Evolutionary conservation across 179 eudicot species (phyloP).

Genomic region (Drosera spatulata): DNA sequence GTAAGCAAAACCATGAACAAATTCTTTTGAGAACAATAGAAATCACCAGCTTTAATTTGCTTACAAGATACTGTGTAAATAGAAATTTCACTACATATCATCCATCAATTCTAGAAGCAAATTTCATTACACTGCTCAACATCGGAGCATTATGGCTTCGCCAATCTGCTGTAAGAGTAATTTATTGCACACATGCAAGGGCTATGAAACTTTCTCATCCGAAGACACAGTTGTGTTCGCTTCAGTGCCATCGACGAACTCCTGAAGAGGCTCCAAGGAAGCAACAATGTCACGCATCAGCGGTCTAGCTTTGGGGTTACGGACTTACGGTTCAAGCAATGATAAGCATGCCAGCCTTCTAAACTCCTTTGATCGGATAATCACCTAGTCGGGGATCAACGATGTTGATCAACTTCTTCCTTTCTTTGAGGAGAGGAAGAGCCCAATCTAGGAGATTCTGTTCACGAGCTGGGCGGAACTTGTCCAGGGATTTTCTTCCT

Average conservation of each 20-base stretch:
- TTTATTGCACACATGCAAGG: too few relatives aligned
- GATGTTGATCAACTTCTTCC: conserved; percentile 59
- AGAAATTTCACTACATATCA: too few relatives aligned
- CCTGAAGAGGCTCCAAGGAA: conserved; percentile 77
- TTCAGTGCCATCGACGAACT: conserved; percentile 1
- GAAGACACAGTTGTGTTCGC: background rate
- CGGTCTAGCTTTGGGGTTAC: conserved; percentile 88
- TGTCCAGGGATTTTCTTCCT: conserved; percentile 66
- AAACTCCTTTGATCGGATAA: conserved; percentile 69
- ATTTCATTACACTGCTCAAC: too few relatives aligned
- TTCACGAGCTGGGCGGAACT: conserved; percentile 65
- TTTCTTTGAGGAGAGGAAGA: conserved; percentile 60
- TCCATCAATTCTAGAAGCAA: too few relatives aligned
- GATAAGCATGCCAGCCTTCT: conserved; percentile 93
- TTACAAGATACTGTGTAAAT: too few relatives aligned
- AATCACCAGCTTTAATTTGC: too few relatives aligned
- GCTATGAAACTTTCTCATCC: too few relatives aligned
- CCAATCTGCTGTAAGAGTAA: too few relatives aligned
- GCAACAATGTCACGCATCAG: conserved; percentile 84
- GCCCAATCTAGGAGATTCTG: conserved; percentile 93
- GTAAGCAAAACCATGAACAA: too few relatives aligned
- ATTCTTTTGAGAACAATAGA: too few relatives aligned
- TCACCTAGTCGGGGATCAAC: conserved; percentile 69
- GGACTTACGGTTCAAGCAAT: conserved; percentile 84
- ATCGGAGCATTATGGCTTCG: too few relatives aligned